These are phyloP conservation scores for Penicillium antarcticum DNA, from an alignment of 495 filamentous ascomycete species.

Conservation along the genomic window DNA sequence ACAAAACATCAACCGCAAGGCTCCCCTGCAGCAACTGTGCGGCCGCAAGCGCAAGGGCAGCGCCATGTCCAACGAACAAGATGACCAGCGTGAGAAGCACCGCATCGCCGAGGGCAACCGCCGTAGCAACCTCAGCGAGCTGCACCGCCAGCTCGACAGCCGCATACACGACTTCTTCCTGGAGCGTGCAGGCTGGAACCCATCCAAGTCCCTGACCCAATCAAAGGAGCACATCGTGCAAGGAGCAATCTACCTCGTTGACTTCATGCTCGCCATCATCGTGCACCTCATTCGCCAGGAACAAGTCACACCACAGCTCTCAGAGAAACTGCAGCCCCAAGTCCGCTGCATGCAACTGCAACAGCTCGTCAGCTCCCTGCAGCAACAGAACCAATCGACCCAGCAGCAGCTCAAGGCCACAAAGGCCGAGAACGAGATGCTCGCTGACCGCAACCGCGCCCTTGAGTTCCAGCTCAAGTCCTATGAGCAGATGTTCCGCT, in stretches of 20 bases:
- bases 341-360: slow-evolving; percentile 45
- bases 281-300: slow-evolving; percentile 38
- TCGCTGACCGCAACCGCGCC: slow-evolving; percentile 37
- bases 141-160: slow-evolving; percentile 40
- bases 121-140: slow-evolving; percentile 43
- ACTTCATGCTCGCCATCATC: slow-evolving; percentile 43
- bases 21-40: slow-evolving; percentile 44
- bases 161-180: slow-evolving; percentile 44
- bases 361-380: slow-evolving; percentile 33
- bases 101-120: slow-evolving; percentile 46
- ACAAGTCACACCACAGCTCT: slow-evolving; percentile 39
- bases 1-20: slow-evolving; percentile 42
- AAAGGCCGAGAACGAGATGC: slow-evolving; percentile 38
- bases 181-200: slow-evolving; percentile 45
- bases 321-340: slow-evolving; percentile 42
- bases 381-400: slow-evolving; percentile 38
- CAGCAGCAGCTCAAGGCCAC: slow-evolving; percentile 37
- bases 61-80: slow-evolving; percentile 30
- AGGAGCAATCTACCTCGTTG: slow-evolving; percentile 41
- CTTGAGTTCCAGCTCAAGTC: slow-evolving; percentile 42
- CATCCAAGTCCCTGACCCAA: slow-evolving; percentile 41
- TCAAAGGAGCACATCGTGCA: slow-evolving; percentile 50
- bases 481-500: slow-evolving; percentile 42
- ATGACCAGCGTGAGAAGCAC: slow-evolving; percentile 47
- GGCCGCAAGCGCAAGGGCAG: slow-evolving; percentile 47